These are phyloP conservation scores for Tephrocybe rancida DNA, from an alignment of 768 basidiomycete genomes.

Conservation along the genomic window DNA sequence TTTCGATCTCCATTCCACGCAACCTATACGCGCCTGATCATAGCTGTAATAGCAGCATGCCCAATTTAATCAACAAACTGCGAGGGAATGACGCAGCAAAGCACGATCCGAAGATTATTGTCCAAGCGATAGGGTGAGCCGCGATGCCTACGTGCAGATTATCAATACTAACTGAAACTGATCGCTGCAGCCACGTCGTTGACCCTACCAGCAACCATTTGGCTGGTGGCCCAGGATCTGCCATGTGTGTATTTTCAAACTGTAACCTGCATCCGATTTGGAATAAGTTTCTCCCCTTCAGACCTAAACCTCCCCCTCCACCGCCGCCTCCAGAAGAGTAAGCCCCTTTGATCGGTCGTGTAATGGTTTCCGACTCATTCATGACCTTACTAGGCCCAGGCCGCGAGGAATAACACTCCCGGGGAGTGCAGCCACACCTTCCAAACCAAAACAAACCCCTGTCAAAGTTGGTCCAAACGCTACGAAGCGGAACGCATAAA, in stretches of 20 bases:
- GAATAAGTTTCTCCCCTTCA: not conserved
- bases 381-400: too few relatives aligned
- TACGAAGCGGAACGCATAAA: too few relatives aligned
- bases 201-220: constrained; percentile 1
- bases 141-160: not conserved
- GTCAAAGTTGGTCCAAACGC: too few relatives aligned
- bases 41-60: constrained; percentile 4
- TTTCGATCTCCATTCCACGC: too few relatives aligned
- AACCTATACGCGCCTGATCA: too few relatives aligned
- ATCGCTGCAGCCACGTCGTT: constrained; percentile 1
- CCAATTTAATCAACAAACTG: not conserved
- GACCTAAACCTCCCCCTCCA: not conserved
- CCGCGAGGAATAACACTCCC: too few relatives aligned
- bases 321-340: too few relatives aligned
- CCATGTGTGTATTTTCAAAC: constrained; percentile 12
- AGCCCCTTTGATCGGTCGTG: too few relatives aligned
- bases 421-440: too few relatives aligned
- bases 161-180: not conserved
- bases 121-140: constrained; percentile 5
- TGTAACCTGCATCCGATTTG: not conserved
- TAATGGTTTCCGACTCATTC: too few relatives aligned
- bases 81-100: not conserved
- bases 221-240: constrained; percentile 4
- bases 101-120: constrained; percentile 1
- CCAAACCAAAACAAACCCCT: too few relatives aligned